These are phyloP conservation scores for Metrosideros polymorpha DNA, from an alignment of 441 rosid genomes.

Conservation along the genomic window DNA sequence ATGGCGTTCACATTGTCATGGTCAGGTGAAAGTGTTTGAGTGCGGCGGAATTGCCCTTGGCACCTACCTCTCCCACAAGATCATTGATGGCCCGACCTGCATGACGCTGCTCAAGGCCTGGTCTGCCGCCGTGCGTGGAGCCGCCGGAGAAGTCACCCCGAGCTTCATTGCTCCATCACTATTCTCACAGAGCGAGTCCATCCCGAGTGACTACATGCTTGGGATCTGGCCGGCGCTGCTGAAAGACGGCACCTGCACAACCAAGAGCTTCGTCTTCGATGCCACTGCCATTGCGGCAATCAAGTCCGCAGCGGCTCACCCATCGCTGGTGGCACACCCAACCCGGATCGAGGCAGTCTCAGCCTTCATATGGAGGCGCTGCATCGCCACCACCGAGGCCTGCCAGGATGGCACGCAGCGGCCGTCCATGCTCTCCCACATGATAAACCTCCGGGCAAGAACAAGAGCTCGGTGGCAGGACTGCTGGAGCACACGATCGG, in stretches of 20 bases:
- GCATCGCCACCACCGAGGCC: conserved; percentile 2
- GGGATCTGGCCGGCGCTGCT: neutral
- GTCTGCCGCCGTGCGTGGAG: neutral
- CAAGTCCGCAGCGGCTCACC: neutral
- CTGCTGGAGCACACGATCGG: conserved; percentile 15
- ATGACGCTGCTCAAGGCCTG: conserved; percentile 3
- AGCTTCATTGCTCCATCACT: neutral
- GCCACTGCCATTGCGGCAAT: neutral
- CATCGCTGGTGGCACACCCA: conserved; percentile 1
- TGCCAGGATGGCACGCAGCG: neutral
- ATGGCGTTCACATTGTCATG: neutral
- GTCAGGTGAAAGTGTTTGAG: conserved; percentile 11
- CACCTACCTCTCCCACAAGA: conserved; percentile 1
- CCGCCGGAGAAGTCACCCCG: neutral
- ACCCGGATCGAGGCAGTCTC: conserved; percentile 22
- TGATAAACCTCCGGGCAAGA: conserved; percentile 27
- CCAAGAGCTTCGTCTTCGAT: neutral
- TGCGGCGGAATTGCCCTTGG: conserved; percentile 9
- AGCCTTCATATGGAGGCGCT: conserved; percentile 11
- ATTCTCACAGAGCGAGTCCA: neutral
- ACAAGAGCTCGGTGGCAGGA: neutral
- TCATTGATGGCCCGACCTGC: neutral
- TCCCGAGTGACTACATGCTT: neutral
- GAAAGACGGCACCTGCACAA: neutral
- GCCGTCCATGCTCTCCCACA: conserved; percentile 10